Base-by-base conservation (phyloP, 148 eudicot species). In the Fagopyrum esculentum region DNA sequence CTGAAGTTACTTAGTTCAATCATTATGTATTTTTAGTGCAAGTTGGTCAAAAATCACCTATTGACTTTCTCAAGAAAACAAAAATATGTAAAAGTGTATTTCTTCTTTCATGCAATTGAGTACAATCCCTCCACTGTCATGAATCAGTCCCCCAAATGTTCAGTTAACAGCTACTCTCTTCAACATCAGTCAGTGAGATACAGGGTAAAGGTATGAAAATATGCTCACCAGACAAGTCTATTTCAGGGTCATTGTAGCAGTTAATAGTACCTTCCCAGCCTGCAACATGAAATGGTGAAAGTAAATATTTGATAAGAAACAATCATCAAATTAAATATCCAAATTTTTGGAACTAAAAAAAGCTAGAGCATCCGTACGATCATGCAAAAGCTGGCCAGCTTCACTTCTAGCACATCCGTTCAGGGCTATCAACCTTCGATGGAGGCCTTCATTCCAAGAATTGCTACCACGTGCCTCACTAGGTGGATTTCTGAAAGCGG, bases 211-310 rank as follows among this genome's bases (percentile, higher is more conserved):
- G 45, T 35, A 30, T 35, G 69, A 2, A 30, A 12, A 40, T 64
- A 6, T 35, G 29, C 73, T 82, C 76, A 92, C 97, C 95, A 47
- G 86, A 81, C 72, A 82, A 83, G 85, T 88, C 91, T 61, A 84
- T 77, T 40, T 85, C 83, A 44, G 89, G 89, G 83, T 84, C 88
- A 81, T 84, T 83, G 48, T 73, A 83, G 63, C 88, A 83, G 80
- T 79, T 84, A 75, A 87, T 82, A 63, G 91, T 83, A 85, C 87
- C 88, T 64, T 82, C 77, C 95, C 95, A 92, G 69, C 97, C 97
- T 92, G 82, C 80, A 80, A 43, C 57, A 68, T 29, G 69, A 64
- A 45, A 75, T 45, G 51, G 22, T 48, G 29, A 47, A 64, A 22
- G 9, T 16, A 66, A 35, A 17, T 22, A 29, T 68, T 15, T 61